These are phyloP conservation scores for Byssothecium circinans DNA, from an alignment of 2,329 filamentous ascomycete genomes.

Conservation along the genomic window DNA sequence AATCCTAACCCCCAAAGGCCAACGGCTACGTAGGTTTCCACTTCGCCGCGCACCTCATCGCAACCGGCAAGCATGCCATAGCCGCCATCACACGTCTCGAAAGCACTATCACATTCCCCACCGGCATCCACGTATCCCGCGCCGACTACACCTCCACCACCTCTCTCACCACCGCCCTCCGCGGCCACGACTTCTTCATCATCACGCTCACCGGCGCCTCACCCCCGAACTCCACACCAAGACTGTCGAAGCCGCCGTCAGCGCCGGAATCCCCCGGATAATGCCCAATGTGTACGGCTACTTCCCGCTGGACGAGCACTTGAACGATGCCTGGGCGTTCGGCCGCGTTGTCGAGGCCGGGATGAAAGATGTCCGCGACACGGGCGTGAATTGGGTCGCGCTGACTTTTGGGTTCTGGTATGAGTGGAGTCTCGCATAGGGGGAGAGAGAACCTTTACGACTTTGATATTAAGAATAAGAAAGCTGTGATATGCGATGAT, in stretches of 20 bases:
- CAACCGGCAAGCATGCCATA: slow-evolving; percentile 50
- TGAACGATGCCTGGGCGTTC: slow-evolving; percentile 2
- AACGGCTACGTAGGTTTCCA: slow-evolving; percentile 41
- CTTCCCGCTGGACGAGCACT: slow-evolving; percentile 22
- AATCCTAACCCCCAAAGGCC: slow-evolving; percentile 22
- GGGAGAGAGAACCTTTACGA: slow-evolving; percentile 24
- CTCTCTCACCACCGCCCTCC: slow-evolving; percentile 38
- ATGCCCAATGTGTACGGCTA: slow-evolving; percentile 39
- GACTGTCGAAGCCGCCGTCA: slow-evolving; percentile 32
- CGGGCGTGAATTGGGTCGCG: slow-evolving; percentile 23
- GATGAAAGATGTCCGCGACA: slow-evolving; percentile 19
- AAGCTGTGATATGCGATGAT: slow-evolving; percentile 48
- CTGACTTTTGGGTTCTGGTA: slow-evolving; percentile 32
- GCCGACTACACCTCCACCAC: slow-evolving; percentile 55
- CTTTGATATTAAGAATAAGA: slow-evolving; percentile 34
- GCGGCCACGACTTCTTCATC: slow-evolving; percentile 43
- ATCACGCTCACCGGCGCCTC: slow-evolving; percentile 38
- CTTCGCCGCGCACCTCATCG: slow-evolving; percentile 42
- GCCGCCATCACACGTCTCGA: slow-evolving; percentile 54
- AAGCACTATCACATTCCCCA: slow-evolving; percentile 47
- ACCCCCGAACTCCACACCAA: slow-evolving; percentile 26
- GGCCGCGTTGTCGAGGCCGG: slow-evolving; percentile 1
- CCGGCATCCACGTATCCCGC: slow-evolving; percentile 42
- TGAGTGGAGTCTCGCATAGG: slow-evolving; percentile 32
- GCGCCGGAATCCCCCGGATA: slow-evolving; percentile 40